Evolutionary conservation across 192 early-diverging fungal genomes (phyloP), one percentile per base, ranked within the genome.

Genomic region (Mortierella alpina): DNA sequence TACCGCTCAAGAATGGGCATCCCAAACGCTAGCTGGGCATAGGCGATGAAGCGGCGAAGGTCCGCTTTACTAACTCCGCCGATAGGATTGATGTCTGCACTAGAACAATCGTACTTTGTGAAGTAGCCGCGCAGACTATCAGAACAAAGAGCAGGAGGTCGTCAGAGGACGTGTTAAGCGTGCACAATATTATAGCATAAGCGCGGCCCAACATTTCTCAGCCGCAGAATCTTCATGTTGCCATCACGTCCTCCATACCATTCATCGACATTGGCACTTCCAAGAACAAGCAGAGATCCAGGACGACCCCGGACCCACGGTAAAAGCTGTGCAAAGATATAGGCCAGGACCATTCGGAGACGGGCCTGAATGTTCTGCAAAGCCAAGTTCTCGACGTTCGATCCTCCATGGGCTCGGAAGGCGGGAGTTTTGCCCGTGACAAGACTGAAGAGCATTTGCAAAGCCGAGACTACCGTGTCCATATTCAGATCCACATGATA

Each of bases 51-150:
- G 4, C 88, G 86, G 47, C 92, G 88, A 60, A 99, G 88, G 84
- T 98, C 97, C 3, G 81, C 75, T 81, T 98, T 99, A 81, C 91
- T 92, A 46, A 98, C 96, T 6, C 92, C 96, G 6, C 98, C 98
- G 70, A 99, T 98, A 6, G 98, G 98, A 67, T 98, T 98, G 44
- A 99, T 85, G 77, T 99, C 98, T 0, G 98, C 98, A 72, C 93
- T 95, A 2, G 96, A 96, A 70, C 98, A 98, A 76, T 99, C 98
- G 81, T 99, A 99, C 72, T 99, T 99, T 52, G 98, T 99, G 45
- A 99, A 90, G 64, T 99, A 99, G 2, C 98, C 98, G 47, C 98
- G 89, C 56, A 99, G 83, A 42, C 92, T 93, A 75, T n/a, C 1
- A 4, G n/a, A 39, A 48, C 17, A 13, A 39, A 20, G 60, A 39